phyloP scores from a whole-genome alignment of 129 eudicot species.

The Lonicera japonica region DNA sequence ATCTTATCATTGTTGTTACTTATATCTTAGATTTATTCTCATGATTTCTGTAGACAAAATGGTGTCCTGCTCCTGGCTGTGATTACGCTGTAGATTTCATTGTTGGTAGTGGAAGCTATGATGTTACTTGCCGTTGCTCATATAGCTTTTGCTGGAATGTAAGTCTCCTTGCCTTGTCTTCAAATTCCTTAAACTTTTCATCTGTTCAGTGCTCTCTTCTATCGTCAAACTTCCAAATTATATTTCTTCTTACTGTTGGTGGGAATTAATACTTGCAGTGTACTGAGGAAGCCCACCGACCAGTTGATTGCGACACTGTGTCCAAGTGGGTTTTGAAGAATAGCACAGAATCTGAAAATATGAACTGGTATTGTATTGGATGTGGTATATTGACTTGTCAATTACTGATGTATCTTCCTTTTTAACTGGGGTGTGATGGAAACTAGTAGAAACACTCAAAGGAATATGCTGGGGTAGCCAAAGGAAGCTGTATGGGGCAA shows the following conservation, averaged over 20 bases:
- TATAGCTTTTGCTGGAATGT: conserved; percentile 86
- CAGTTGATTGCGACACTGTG: conserved; percentile 69
- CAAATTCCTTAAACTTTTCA: neutral
- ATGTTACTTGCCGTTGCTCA: conserved; percentile 66
- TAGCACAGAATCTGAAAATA: conserved; percentile 64
- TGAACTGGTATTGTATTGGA: conserved; percentile 51
- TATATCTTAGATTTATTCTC: neutral
- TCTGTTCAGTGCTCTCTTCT: neutral
- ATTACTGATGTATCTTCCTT: neutral
- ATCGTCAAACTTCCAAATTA: neutral
- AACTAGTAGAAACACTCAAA: too few species aligned
- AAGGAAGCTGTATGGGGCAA: too few species aligned
- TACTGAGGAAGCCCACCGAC: conserved; percentile 78
- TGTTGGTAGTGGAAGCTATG: conserved; percentile 80
- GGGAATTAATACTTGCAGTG: conserved; percentile 39
- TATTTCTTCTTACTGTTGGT: neutral
- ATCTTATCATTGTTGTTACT: neutral
- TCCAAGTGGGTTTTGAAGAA: conserved; percentile 65
- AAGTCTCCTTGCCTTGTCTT: conserved; percentile 13
- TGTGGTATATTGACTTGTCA: neutral
- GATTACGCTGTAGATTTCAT: conserved; percentile 73
- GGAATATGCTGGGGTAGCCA: too few species aligned
- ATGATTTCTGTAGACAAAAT: conserved; percentile 48
- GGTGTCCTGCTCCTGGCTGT: conserved; percentile 99
- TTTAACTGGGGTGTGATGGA: too few species aligned